These are phyloP conservation scores for Mytilinidion resinicola DNA, from an alignment of 495 filamentous ascomycete genomes.

Conservation along the genomic window DNA sequence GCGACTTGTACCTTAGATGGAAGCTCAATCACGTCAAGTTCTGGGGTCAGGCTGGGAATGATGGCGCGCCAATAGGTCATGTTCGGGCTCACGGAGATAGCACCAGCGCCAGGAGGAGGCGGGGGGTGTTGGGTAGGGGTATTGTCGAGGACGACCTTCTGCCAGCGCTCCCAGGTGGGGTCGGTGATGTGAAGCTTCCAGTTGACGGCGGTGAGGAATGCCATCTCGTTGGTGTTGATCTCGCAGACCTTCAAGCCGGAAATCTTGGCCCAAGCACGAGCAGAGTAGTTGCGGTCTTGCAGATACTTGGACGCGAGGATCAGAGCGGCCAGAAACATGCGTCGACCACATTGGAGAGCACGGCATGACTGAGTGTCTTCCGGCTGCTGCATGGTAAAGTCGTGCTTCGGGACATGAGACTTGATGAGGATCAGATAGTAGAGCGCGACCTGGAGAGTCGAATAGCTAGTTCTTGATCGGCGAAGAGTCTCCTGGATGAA, in stretches of 20 bases:
- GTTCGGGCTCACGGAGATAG: slow-evolving; percentile 43
- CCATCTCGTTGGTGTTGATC: slow-evolving; percentile 95
- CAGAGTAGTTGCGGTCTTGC: slow-evolving; percentile 96
- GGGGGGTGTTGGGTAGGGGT: slow-evolving; percentile 61
- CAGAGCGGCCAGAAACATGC: slow-evolving; percentile 92
- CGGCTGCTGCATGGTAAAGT: slow-evolving; percentile 83
- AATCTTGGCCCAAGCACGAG: slow-evolving; percentile 96
- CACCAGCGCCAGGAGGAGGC: slow-evolving; percentile 40
- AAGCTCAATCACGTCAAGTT: slow-evolving; percentile 57
- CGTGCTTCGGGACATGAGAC: slow-evolving; percentile 73
- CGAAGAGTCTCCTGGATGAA: slow-evolving; percentile 97
- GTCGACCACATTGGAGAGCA: slow-evolving; percentile 89
- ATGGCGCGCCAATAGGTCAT: slow-evolving; percentile 61
- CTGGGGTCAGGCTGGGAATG: slow-evolving; percentile 71
- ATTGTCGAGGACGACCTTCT: slow-evolving; percentile 80
- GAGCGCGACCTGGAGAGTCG: slow-evolving; percentile 90
- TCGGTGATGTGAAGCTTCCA: slow-evolving; percentile 95
- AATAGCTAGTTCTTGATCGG: slow-evolving; percentile 91
- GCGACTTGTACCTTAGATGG: slow-evolving; percentile 14
- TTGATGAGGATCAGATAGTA: slow-evolving; percentile 95
- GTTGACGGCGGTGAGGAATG: slow-evolving; percentile 80
- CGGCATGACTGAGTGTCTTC: slow-evolving; percentile 66
- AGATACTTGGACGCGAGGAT: slow-evolving; percentile 96
- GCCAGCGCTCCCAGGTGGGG: slow-evolving; percentile 81
- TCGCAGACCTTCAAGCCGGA: slow-evolving; percentile 83